These are phyloP conservation scores for Chytridiales sp. DNA, from an alignment of 371 early-diverging fungal genomes.

Conservation along the genomic window DNA sequence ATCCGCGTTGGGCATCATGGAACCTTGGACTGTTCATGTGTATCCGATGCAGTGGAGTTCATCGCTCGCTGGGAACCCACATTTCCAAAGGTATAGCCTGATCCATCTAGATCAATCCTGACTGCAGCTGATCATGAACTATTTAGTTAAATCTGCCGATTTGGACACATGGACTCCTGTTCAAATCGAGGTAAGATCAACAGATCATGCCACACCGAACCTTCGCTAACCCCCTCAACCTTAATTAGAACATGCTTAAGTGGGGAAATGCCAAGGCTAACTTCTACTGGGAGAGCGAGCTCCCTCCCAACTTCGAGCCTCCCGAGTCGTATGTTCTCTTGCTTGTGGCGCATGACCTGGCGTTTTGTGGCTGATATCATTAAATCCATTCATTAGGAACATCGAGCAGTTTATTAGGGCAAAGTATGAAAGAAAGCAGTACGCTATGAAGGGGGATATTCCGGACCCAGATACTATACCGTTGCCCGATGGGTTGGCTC, in stretches of 20 bases:
- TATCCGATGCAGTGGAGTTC: constrained; percentile 89
- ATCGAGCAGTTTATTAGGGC: constrained; percentile 88
- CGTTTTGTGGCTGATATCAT: neutral
- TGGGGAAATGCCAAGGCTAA: constrained; percentile 90
- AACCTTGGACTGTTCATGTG: constrained; percentile 92
- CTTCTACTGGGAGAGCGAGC: constrained; percentile 47
- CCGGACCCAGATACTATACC: constrained; percentile 69
- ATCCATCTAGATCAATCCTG: neutral
- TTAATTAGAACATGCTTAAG: constrained; percentile 67
- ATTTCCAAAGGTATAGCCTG: constrained; percentile 75
- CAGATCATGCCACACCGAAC: too few relatives aligned
- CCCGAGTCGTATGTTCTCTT: constrained; percentile 52
- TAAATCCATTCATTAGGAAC: constrained; percentile 49
- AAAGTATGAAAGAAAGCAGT: constrained; percentile 89
- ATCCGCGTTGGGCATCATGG: constrained; percentile 94
- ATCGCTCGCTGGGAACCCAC: constrained; percentile 90
- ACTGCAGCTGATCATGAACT: neutral
- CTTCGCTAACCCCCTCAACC: too few relatives aligned
- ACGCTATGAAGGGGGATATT: constrained; percentile 66
- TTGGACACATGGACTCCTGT: constrained; percentile 93
- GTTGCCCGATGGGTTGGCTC: constrained; percentile 21
- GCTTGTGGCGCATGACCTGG: neutral
- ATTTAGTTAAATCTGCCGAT: constrained; percentile 77
- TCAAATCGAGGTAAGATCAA: constrained; percentile 78
- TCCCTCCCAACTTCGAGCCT: constrained; percentile 49